These are phyloP conservation scores for Sanguinoderma infundibulare DNA, from an alignment of 1,284 basidiomycete genomes.

Conservation along the genomic window DNA sequence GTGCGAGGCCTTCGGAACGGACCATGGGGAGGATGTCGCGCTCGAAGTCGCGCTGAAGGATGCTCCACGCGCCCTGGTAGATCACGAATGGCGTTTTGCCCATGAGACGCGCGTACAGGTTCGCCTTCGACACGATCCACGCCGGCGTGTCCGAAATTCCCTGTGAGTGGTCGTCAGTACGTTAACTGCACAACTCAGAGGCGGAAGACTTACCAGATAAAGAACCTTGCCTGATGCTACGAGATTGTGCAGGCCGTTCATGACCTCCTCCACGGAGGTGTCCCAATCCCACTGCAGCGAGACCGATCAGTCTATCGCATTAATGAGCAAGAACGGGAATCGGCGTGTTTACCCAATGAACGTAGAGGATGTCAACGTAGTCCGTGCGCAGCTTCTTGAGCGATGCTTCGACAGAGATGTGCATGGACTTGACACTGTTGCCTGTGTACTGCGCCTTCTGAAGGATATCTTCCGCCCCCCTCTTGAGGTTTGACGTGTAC, in stretches of 20 bases:
- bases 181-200: neutral
- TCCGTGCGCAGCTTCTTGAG: slow-evolving; percentile 50
- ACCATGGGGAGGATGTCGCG: slow-evolving; percentile 59
- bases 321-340: too few relatives aligned
- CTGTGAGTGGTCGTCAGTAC: slow-evolving; percentile 6
- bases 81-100: slow-evolving; percentile 54
- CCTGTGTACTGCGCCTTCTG: slow-evolving; percentile 40
- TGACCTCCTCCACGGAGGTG: slow-evolving; percentile 50
- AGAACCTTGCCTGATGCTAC: slow-evolving; percentile 47
- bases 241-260: slow-evolving; percentile 50
- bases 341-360: slow-evolving; percentile 16
- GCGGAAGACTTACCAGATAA: slow-evolving; percentile 38
- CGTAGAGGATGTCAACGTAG: slow-evolving; percentile 48
- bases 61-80: slow-evolving; percentile 60
- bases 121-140: slow-evolving; percentile 35
- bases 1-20: slow-evolving; percentile 45
- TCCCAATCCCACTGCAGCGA: slow-evolving; percentile 43
- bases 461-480: slow-evolving; percentile 13
- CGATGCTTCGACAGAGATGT: slow-evolving; percentile 39
- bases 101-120: slow-evolving; percentile 38
- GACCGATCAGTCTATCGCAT: neutral
- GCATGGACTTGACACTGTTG: slow-evolving; percentile 41
- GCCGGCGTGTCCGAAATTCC: slow-evolving; percentile 37
- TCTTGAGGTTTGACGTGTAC: slow-evolving; percentile 43
- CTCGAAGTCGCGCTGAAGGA: slow-evolving; percentile 37